A percentile compares a stretch with the other conserved stretches of the same genome.
Evolutionary conservation across 805 yeast genomes (phyloP).

Genomic region (Metschnikowia picachoensis): DNA sequence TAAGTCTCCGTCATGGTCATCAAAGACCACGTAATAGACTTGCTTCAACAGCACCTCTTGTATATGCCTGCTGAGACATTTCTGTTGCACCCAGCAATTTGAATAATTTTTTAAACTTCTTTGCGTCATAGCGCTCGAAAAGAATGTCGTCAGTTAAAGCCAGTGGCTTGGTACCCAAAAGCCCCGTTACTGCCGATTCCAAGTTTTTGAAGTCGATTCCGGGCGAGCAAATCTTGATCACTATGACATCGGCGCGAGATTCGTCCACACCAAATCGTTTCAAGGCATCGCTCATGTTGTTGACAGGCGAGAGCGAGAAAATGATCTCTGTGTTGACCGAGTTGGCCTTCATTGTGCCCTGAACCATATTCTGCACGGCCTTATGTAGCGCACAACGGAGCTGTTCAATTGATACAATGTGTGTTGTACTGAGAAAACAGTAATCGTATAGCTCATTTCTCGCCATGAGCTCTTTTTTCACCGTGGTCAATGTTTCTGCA

Average conservation of each 20-base stretch:
- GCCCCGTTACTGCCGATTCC: conserved; percentile 23
- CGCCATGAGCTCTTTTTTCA: conserved; percentile 43
- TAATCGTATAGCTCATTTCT: conserved; percentile 50
- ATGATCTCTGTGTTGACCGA: conserved; percentile 70
- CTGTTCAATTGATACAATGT: conserved; percentile 60
- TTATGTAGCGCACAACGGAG: conserved; percentile 57
- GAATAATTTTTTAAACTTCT: conserved; percentile 33
- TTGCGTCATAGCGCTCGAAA: conserved; percentile 20
- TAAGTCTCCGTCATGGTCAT: neutral
- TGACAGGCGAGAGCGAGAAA: conserved; percentile 63
- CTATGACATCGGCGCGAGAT: conserved; percentile 42
- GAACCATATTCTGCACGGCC: conserved; percentile 49
- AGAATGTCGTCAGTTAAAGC: conserved; percentile 26
- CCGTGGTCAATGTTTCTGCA: conserved; percentile 32
- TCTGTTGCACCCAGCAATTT: conserved; percentile 28
- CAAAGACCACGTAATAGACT: conserved; percentile 17
- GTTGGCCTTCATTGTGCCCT: conserved; percentile 54
- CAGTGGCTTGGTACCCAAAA: conserved; percentile 13
- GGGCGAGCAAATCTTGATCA: conserved; percentile 43
- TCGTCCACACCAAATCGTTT: conserved; percentile 66
- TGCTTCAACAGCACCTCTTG: conserved; percentile 15
- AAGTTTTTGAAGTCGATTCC: conserved; percentile 19
- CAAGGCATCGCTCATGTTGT: conserved; percentile 69
- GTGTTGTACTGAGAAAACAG: conserved; percentile 61
- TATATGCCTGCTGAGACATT: conserved; percentile 8